A percentile compares a stretch with the other conserved stretches of the same genome.
These are phyloP conservation scores for Lasiodiplodia gonubiensis DNA, from an alignment of 2,329 filamentous ascomycete genomes.

Conservation along the genomic window DNA sequence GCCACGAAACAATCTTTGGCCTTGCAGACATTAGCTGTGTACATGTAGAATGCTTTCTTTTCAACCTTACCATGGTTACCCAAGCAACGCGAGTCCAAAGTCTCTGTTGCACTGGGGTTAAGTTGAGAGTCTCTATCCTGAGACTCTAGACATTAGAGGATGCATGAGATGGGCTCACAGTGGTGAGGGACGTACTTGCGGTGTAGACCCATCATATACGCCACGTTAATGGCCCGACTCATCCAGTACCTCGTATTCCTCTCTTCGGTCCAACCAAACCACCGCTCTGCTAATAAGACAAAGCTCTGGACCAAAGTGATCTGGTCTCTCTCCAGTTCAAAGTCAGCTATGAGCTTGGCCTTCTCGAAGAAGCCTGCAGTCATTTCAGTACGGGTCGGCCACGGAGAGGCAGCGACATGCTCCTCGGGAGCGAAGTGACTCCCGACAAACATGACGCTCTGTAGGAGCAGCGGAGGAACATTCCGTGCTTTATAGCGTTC, in stretches of 20 bases:
- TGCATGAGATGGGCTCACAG: too few relatives aligned
- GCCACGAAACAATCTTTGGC: conserved; percentile 1
- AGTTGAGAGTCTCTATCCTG: conserved; percentile 18
- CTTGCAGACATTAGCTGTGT: not conserved
- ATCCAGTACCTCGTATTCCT: conserved; percentile 23
- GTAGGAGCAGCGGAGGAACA: conserved; percentile 1
- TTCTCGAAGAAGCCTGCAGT: conserved; percentile 9
- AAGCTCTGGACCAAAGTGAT: conserved; percentile 15
- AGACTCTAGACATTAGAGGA: not conserved
- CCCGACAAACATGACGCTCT: conserved; percentile 12
- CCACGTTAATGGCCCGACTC: conserved; percentile 9
- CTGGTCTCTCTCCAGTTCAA: conserved; percentile 17
- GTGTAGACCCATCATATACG: conserved; percentile 17
- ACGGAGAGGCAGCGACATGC: not conserved
- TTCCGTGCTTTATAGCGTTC: not conserved
- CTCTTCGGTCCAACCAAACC: conserved; percentile 24
- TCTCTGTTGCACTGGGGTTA: not conserved
- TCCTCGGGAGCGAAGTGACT: conserved; percentile 7
- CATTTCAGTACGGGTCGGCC: conserved; percentile 4
- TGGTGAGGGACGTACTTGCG: not conserved
- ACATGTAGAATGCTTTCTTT: not conserved
- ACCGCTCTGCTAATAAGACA: conserved; percentile 8
- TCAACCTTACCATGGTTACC: conserved; percentile 3
- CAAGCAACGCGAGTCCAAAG: conserved; percentile 10
- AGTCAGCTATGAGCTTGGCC: conserved; percentile 19